These are phyloP conservation scores for Colletotrichum trifolii DNA, from an alignment of 2,329 filamentous ascomycete genomes.

Conservation along the genomic window DNA sequence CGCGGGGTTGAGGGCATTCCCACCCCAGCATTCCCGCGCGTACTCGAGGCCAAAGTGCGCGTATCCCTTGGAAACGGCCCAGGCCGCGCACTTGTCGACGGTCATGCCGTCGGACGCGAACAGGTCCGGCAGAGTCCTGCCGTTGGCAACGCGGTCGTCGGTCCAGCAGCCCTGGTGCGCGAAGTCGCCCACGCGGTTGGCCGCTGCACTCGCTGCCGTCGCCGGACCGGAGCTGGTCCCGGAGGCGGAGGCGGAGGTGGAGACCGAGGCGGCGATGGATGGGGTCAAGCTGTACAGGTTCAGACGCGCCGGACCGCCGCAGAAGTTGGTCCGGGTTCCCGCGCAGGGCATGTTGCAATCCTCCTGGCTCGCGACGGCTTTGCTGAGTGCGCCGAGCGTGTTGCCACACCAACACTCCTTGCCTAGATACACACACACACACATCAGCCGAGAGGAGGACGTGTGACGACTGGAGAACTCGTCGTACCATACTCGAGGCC, in stretches of 20 bases:
- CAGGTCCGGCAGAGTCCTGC: slow-evolving; percentile 43
- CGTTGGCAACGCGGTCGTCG: slow-evolving; percentile 41
- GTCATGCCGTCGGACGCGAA: slow-evolving; percentile 46
- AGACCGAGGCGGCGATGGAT: slow-evolving; percentile 1
- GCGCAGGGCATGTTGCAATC: slow-evolving; percentile 55
- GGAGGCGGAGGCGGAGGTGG: slow-evolving; percentile 3
- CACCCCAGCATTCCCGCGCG: slow-evolving; percentile 55
- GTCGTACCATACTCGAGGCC: slow-evolving; percentile 48
- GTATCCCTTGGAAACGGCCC: slow-evolving; percentile 49
- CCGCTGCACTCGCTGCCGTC: slow-evolving; percentile 37
- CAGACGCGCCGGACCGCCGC: slow-evolving; percentile 53
- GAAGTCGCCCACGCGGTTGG: slow-evolving; percentile 7
- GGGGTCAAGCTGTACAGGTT: slow-evolving; percentile 52
- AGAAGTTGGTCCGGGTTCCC: slow-evolving; percentile 53
- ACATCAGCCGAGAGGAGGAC: neutral
- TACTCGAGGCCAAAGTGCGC: slow-evolving; percentile 57
- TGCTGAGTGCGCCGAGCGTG: slow-evolving; percentile 46
- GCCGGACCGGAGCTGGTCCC: slow-evolving; percentile 27
- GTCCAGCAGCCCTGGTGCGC: slow-evolving; percentile 22
- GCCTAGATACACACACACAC: neutral
- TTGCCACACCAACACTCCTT: slow-evolving; percentile 49
- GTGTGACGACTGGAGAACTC: slow-evolving; percentile 23
- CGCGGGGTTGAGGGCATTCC: slow-evolving; percentile 50
- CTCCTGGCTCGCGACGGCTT: slow-evolving; percentile 44
- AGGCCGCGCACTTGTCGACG: slow-evolving; percentile 52